Evolutionary conservation across 495 filamentous ascomycete genomes (phyloP).

Genomic region (Cercophora newfieldiana): DNA sequence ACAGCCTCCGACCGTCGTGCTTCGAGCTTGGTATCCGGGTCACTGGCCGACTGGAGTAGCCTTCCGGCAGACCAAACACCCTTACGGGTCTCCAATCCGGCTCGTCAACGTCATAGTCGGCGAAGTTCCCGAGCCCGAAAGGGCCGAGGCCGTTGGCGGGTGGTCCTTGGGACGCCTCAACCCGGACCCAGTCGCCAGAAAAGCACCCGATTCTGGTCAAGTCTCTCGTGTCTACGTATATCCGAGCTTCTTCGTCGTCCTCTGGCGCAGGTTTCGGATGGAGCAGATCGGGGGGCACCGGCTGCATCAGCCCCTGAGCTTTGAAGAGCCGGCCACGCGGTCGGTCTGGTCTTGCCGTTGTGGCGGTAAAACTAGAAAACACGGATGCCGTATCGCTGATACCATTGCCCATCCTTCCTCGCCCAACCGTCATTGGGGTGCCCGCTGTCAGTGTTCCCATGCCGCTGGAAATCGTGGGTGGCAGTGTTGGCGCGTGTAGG

Average conservation of each 20-base stretch:
- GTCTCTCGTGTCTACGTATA: conserved; percentile 84
- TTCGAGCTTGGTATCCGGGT: conserved; percentile 54
- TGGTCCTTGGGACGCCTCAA: conserved; percentile 72
- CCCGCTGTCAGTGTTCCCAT: conserved; percentile 71
- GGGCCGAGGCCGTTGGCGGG: conserved; percentile 57
- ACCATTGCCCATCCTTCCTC: conserved; percentile 62
- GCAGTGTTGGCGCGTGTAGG: conserved; percentile 73
- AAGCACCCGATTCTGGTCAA: conserved; percentile 91
- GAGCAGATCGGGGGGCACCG: conserved; percentile 74
- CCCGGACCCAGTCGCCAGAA: conserved; percentile 94
- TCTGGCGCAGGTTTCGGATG: conserved; percentile 73
- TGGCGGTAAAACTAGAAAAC: conserved; percentile 78
- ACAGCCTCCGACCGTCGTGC: conserved; percentile 49
- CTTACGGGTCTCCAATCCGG: conserved; percentile 69
- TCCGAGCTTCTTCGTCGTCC: conserved; percentile 83
- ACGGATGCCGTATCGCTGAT: conserved; percentile 77
- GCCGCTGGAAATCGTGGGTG: conserved; percentile 63
- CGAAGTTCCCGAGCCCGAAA: conserved; percentile 56
- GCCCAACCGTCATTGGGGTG: conserved; percentile 65
- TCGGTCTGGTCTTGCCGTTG: conserved; percentile 68
- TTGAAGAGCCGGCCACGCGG: conserved; percentile 66
- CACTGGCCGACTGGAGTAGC: conserved; percentile 54
- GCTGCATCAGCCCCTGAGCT: conserved; percentile 69
- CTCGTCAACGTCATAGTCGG: conserved; percentile 48
- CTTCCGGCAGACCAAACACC: conserved; percentile 83